These are phyloP conservation scores for Liquidambar formosana DNA, from an alignment of 164 flowering plant genomes.

Conservation along the genomic window DNA sequence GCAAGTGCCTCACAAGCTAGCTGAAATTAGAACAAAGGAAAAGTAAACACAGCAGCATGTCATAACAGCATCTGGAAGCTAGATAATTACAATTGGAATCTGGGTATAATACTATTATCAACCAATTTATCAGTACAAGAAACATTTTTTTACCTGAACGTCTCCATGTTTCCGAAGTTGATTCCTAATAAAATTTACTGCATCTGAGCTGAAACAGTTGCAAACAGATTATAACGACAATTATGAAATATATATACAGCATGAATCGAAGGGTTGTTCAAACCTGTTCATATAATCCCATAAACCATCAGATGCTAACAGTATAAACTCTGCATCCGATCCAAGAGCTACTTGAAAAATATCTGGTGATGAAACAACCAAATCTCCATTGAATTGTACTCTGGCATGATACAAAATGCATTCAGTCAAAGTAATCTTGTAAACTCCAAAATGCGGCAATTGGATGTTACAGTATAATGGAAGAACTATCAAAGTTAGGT, in stretches of 20 bases:
- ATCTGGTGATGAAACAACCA: constrained; percentile 81
- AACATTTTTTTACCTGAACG: constrained; percentile 58
- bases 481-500: background rate
- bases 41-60: background rate
- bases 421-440: constrained; percentile 4
- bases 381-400: constrained; percentile 63
- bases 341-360: constrained; percentile 61
- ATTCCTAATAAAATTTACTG: constrained; percentile 68
- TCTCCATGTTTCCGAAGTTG: constrained; percentile 86
- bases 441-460: background rate
- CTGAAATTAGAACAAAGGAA: constrained; percentile 40
- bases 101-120: background rate
- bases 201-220: constrained; percentile 64
- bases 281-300: constrained; percentile 98
- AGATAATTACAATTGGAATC: background rate
- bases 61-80: background rate
- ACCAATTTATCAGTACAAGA: background rate
- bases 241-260: too few relatives aligned
- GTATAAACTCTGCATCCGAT: constrained; percentile 74
- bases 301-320: constrained; percentile 94
- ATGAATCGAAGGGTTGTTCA: background rate
- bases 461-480: background rate
- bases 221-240: background rate
- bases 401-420: constrained; percentile 37
- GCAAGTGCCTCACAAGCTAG: constrained; percentile 87